Evolutionary conservation across 2,329 filamentous ascomycete species (phyloP).

Genomic region (Thermothelomyces thermophilus): DNA sequence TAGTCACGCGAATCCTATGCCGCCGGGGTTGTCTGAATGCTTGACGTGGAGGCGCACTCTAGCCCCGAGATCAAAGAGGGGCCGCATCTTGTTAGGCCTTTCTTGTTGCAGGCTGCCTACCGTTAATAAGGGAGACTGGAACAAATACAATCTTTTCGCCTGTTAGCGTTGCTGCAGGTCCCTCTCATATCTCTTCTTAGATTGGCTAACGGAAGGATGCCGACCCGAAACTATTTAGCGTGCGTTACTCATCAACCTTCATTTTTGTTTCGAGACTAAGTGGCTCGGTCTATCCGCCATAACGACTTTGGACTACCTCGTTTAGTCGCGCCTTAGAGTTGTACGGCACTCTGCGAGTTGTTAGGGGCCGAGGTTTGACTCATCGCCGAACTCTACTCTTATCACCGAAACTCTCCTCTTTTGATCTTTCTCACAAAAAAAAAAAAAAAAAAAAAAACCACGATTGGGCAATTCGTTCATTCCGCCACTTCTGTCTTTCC

Average conservation of each 20-base stretch:
- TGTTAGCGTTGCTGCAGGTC: too few species aligned
- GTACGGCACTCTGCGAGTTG: neutral
- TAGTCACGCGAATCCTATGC: too few species aligned
- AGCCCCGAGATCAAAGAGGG: neutral
- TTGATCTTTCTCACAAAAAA: neutral
- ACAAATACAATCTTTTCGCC: too few species aligned
- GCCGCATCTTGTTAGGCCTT: too few species aligned
- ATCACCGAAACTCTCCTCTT: neutral
- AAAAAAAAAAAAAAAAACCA: too few species aligned
- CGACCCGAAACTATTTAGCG: neutral
- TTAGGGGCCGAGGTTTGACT: constrained; percentile 1
- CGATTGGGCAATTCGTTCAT: constrained; percentile 5
- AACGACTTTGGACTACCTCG: too few species aligned
- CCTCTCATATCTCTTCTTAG: too few species aligned
- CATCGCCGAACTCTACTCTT: neutral
- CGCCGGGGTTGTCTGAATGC: neutral
- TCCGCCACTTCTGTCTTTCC: neutral
- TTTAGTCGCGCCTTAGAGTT: neutral
- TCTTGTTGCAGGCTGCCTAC: too few species aligned
- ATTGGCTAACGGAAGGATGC: neutral
- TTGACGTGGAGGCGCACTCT: neutral
- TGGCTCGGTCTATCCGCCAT: too few species aligned
- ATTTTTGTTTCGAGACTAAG: neutral
- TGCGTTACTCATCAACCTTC: constrained; percentile 5
- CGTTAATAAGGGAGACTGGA: too few species aligned